Conservation (phyloP, 768 basidiomycete species). For the Tricholoma hemisulphureum region DNA sequence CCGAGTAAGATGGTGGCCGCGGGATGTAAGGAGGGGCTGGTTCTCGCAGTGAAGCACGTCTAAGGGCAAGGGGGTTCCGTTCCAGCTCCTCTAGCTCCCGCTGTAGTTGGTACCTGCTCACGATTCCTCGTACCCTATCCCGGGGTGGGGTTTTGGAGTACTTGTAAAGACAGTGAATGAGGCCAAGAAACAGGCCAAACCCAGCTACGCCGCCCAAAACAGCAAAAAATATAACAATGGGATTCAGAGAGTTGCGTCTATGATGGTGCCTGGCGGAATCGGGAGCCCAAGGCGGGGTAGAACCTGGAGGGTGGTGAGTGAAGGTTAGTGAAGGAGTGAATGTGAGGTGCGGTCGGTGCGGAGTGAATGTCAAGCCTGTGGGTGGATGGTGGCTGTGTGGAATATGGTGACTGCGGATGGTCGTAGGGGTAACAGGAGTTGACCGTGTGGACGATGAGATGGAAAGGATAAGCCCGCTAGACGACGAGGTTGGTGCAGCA, state of each 20-base stretch:
- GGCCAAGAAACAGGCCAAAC: constrained; percentile 32
- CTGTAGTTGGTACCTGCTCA: constrained; percentile 47
- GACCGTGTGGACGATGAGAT: background rate
- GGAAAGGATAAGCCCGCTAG: constrained; percentile 4
- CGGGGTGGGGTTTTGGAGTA: constrained; percentile 44
- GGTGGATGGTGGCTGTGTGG: background rate
- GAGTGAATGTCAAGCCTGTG: background rate
- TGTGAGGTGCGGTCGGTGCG: background rate
- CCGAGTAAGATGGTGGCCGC: constrained; percentile 45
- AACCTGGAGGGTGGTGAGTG: constrained; percentile 2
- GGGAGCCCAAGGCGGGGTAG: constrained; percentile 9
- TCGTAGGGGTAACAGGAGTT: constrained; percentile 3
- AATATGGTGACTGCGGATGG: constrained; percentile 3
- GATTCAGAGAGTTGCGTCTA: constrained; percentile 23
- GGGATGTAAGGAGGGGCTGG: constrained; percentile 54
- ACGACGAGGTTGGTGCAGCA: constrained; percentile 15
- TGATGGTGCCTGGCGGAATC: constrained; percentile 8
- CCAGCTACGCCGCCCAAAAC: constrained; percentile 42
- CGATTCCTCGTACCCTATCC: constrained; percentile 42
- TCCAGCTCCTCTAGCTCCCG: constrained; percentile 50
- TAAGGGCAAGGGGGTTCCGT: constrained; percentile 31
- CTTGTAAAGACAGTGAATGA: constrained; percentile 42
- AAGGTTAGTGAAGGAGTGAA: background rate
- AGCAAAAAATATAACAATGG: constrained; percentile 44
- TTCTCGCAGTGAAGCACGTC: constrained; percentile 32